Percentiles rank a stretch among this genome's conserved stretches.
phyloP scores from a whole-genome alignment of 371 early-diverging fungal species.

The Mortierella polycephala region DNA sequence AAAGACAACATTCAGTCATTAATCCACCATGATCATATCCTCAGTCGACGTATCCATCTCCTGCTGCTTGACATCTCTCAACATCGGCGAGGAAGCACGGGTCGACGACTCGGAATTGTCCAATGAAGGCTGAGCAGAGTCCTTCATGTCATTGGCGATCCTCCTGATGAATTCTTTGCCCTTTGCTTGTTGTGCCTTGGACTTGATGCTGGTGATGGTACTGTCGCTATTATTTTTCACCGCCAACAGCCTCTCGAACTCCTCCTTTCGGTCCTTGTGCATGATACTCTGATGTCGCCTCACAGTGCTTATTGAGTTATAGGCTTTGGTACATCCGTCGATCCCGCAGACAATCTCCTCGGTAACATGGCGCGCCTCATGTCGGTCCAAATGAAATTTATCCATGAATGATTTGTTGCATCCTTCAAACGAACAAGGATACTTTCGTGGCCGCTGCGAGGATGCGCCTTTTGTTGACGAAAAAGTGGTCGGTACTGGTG shows the following conservation, averaged over 20 bases:
- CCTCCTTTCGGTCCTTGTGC: conserved; percentile 35
- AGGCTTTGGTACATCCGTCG: conserved; percentile 53
- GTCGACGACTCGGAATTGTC: too few relatives aligned
- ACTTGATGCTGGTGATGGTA: too few relatives aligned
- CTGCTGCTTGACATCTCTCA: too few relatives aligned
- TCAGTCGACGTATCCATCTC: too few relatives aligned
- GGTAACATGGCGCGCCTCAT: conserved; percentile 48
- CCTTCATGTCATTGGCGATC: too few relatives aligned
- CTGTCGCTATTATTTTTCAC: too few relatives aligned
- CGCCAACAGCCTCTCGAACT: conserved; percentile 5
- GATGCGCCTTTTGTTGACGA: neutral
- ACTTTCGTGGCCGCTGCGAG: conserved; percentile 32
- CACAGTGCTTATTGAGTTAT: conserved; percentile 51
- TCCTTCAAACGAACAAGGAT: conserved; percentile 44
- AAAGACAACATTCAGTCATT: too few relatives aligned
- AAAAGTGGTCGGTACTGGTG: conserved; percentile 19
- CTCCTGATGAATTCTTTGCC: too few relatives aligned
- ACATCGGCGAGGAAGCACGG: too few relatives aligned
- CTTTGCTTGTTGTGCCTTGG: too few relatives aligned
- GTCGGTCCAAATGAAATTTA: conserved; percentile 46
- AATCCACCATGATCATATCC: too few relatives aligned
- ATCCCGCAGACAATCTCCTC: conserved; percentile 50
- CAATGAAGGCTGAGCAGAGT: too few relatives aligned
- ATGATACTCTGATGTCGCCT: conserved; percentile 52
- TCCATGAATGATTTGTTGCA: conserved; percentile 53